Conservation (phyloP, 495 filamentous ascomycete genomes). For the Acidomyces sp. region DNA sequence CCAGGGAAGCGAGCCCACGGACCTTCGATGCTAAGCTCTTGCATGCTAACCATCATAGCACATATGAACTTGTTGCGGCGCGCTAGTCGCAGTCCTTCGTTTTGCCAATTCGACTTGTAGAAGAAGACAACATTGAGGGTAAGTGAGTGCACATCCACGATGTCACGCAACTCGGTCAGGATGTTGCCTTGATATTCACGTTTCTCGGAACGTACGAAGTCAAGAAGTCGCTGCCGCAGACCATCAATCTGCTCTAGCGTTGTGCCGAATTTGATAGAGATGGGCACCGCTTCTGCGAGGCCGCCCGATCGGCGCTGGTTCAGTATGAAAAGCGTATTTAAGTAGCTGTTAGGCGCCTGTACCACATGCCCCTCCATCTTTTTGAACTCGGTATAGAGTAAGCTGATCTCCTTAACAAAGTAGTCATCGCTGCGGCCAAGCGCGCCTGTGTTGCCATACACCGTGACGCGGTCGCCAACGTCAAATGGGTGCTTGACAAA, state of each 20-base stretch:
- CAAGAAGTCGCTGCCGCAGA: slow-evolving; percentile 68
- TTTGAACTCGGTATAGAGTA: slow-evolving; percentile 97
- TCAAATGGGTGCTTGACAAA: slow-evolving; percentile 98
- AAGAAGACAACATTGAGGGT: slow-evolving; percentile 95
- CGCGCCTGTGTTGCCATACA: slow-evolving; percentile 81
- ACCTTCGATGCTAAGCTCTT: slow-evolving; percentile 79
- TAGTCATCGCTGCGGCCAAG: slow-evolving; percentile 74
- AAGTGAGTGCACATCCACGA: slow-evolving; percentile 54
- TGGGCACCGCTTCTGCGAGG: slow-evolving; percentile 72
- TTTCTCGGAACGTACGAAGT: slow-evolving; percentile 75
- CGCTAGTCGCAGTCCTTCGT: slow-evolving; percentile 78
- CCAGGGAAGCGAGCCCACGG: slow-evolving; percentile 66
- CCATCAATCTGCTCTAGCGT: slow-evolving; percentile 73
- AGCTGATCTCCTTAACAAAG: slow-evolving; percentile 84
- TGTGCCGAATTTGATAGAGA: slow-evolving; percentile 81
- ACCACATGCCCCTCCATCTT: slow-evolving; percentile 96
- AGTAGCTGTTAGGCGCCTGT: slow-evolving; percentile 85
- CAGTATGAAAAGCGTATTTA: slow-evolving; percentile 87
- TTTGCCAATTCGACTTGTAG: slow-evolving; percentile 91
- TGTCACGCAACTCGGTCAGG: slow-evolving; percentile 66
- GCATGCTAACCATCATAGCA: slow-evolving; percentile 76
- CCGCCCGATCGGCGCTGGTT: slow-evolving; percentile 86
- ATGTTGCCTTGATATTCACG: slow-evolving; percentile 86
- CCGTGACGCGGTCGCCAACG: slow-evolving; percentile 82
- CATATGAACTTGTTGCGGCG: slow-evolving; percentile 92